Base-by-base conservation (phyloP, 2,329 filamentous ascomycete genomes). In the Cordyceps fumosorosea region DNA sequence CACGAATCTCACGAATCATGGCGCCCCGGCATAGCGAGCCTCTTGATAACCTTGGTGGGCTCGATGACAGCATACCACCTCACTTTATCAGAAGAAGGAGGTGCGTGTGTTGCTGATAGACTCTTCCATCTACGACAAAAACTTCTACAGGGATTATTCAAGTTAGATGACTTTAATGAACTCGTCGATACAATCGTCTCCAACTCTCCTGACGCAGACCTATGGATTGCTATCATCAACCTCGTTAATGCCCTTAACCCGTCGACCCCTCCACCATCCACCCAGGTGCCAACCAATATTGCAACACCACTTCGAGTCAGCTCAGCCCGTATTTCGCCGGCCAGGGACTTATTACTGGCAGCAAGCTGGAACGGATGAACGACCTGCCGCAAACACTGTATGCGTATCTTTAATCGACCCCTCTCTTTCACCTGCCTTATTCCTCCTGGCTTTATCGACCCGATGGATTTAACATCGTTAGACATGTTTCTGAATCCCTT, bases 171-270 rank as follows among this genome's bases (percentile, higher is more conserved):
- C 3, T 62, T 64, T 32, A 34, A 10, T 11, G 18, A 58, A 8
- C 63, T 64, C 4, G 37, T 59, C 45, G 20, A 47, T 16, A 10
- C 12, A 4, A 26, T 62, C 20, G 48, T 51, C 16, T 5, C 26
- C 29, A 55, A 62, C 2, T 47, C 53, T 29, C 48, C 58, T 40
- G 63, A 64, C 32, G 42, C 26, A n/a, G 55, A 32, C 50, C 34
- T 64, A 26, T 64, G 53, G 59, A 34, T 53, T 5, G 59, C 58
- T 22, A 53, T 64, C 40, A 47, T 62, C 53, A 44, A 53, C 53
- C 45, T 64, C 18, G 51, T 62, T 42, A 32, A 51, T 18, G 40
- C 45, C 47, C 10, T 62, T 37, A 54, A 57, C 42, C 54, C 53
- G 4, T 42, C 47, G n/a, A 64, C 55, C 7, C 58, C 63, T n/a